Conservation (phyloP, 345 rosid species). For the Litchi chinensis region DNA sequence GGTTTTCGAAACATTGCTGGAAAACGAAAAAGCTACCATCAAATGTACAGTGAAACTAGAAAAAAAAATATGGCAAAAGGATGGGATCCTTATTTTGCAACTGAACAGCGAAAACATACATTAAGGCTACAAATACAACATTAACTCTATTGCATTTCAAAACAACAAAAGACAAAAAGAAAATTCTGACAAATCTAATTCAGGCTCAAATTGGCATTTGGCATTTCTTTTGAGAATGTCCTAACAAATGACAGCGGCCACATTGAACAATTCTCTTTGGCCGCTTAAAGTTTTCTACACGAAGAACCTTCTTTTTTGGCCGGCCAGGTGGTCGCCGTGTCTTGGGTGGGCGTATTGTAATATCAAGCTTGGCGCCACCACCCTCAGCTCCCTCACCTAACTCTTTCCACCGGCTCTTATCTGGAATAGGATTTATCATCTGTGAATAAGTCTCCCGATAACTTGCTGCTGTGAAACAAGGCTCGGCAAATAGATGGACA, state of each 20-base stretch:
- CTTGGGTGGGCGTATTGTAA: slow-evolving; percentile 75
- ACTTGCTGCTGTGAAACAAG: slow-evolving; percentile 73
- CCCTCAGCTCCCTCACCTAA: slow-evolving; percentile 61
- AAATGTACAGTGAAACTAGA: background rate
- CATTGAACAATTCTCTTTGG: slow-evolving; percentile 97
- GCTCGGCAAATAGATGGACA: slow-evolving; percentile 78
- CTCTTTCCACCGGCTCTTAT: slow-evolving; percentile 68
- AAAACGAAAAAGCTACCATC: slow-evolving; percentile 1
- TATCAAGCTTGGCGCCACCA: slow-evolving; percentile 62
- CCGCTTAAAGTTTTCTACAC: slow-evolving; percentile 91
- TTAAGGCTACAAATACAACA: slow-evolving; percentile 40
- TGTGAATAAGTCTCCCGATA: slow-evolving; percentile 82
- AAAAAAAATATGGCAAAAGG: slow-evolving; percentile 1
- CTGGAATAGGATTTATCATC: slow-evolving; percentile 66
- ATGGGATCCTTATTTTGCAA: slow-evolving; percentile 29
- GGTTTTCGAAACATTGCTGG: background rate
- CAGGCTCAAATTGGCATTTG: slow-evolving; percentile 68
- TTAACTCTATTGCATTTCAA: slow-evolving; percentile 27
- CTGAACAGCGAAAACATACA: slow-evolving; percentile 34
- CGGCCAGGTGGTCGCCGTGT: slow-evolving; percentile 98
- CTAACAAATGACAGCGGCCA: slow-evolving; percentile 96
- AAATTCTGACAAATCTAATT: slow-evolving; percentile 23
- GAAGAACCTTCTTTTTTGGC: slow-evolving; percentile 93
- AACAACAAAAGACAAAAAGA: slow-evolving; percentile 17
- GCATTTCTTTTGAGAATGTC: slow-evolving; percentile 99